Percentiles rank a stretch among this genome's conserved stretches.
phyloP scores from a whole-genome alignment of 257 asterid species.

The Fraxinus cuspidata region DNA sequence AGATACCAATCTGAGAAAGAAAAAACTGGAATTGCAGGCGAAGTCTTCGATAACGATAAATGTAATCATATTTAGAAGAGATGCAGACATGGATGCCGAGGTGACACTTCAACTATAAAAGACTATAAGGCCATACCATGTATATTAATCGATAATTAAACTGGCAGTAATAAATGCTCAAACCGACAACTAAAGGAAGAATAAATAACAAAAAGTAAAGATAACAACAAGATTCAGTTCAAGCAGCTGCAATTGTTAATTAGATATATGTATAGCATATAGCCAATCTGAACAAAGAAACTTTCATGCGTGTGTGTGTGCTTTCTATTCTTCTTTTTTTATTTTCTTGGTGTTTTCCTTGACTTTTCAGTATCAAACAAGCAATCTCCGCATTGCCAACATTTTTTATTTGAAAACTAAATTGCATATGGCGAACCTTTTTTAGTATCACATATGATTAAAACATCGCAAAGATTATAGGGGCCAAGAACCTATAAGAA shows the following conservation, averaged over 20 bases:
- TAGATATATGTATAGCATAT: not conserved
- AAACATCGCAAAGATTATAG: not conserved
- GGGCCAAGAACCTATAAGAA: not conserved
- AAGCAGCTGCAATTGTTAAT: not conserved
- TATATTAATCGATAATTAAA: not conserved
- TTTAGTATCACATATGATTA: conserved; percentile 2
- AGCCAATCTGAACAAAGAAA: conserved; percentile 1
- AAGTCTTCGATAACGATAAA: not conserved
- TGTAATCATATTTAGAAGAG: not conserved
- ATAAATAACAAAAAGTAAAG: not conserved
- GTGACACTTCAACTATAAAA: not conserved
- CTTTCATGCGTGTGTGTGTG: not conserved
- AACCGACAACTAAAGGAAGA: not conserved
- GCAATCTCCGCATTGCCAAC: not conserved
- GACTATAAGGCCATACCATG: not conserved
- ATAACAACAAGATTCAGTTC: not conserved
- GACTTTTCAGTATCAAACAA: not conserved
- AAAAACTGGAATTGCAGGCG: not conserved
- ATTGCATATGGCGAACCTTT: not conserved
- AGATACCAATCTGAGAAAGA: not conserved
- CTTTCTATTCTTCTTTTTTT: not conserved
- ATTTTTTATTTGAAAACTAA: not conserved
- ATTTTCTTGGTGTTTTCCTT: not conserved
- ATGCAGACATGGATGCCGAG: not conserved
- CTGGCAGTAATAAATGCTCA: not conserved